Base-by-base conservation (phyloP, 2,329 filamentous ascomycete genomes). In the Talaromyces atroroseus region DNA sequence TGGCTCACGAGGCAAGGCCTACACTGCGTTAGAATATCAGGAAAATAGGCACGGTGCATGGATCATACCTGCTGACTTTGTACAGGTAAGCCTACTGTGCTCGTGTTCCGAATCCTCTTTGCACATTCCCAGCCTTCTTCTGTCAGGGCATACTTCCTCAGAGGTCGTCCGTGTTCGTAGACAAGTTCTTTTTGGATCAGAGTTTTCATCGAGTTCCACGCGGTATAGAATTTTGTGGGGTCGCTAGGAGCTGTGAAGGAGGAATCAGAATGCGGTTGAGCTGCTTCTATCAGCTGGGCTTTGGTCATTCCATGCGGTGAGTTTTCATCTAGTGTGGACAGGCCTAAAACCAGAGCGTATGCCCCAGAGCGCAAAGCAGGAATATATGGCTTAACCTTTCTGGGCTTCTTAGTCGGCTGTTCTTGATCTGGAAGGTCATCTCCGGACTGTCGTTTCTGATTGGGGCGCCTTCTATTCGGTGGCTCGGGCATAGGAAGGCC, bases 131-230 rank as follows among this genome's bases (percentile, higher is more conserved):
- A 89, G 3, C 89, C 89, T 58, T 89, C 86, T 32, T 92, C 88
- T 0, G 88, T 90, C 36, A 94, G 73, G 1, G 79, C 77, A 66
- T 91, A 94, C 61, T 80, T 83, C 58, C 84, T 81, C 18, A 84
- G 70, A 0, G 88, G 88, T 16, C 86, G 79, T 0, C 88, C 86
- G 53, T 83, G 83, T 62, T 88, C 85, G 56, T 84, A 85, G 0
- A 92, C 87, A 3, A 92, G 74, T 57, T 90, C 87, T 66, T 92
- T 90, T 54, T 84, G 78, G 5, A 85, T 63, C 32, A 94, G 73
- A 0, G 86, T 90, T 66, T 89, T 89, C 80, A 92, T 91, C 1
- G 88, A 90, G 64, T 82, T 87, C 89, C 89, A 94, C 0, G 89
- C 89, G 0, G 89, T 92, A 63, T 89, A 89, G 64, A 82, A 88